Evolutionary conservation across 176 grass and related monocot genomes (phyloP), one percentile per base, ranked within the genome.

Genomic region (Avena insularis): DNA sequence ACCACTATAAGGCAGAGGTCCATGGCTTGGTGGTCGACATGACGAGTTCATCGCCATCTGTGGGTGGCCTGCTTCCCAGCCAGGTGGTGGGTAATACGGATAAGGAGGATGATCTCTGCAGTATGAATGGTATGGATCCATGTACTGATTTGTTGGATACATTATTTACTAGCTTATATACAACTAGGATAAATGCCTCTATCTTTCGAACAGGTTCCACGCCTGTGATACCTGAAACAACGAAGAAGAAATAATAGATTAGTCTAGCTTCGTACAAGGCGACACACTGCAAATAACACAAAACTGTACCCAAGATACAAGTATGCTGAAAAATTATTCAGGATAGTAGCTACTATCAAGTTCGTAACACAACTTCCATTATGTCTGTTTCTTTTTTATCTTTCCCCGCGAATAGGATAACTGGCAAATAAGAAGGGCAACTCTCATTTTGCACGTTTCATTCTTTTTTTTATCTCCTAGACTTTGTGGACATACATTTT

Each of bases 101-200:
- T 88, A 89, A 1, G 88, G 78, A 71, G 53, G 45, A 61, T 89
- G 75, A 21, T 90, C 80, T 83, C 85, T 83, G 89, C 90, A 89
- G 17, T 93, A 83, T 50, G 86, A 88, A 23, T 82, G 80, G 75
- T 93, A 93, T 84, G 93, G 87, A 72, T 95, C 91, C 95, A 95
- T 91, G 76, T 86, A 89, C 48, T 76, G 75, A 54, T 87, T 91
- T 48, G 88, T 27, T 1, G 88, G 88, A 86, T 90, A 89, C 95
- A 95, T 93, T 46, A 47, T 86, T 64, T 20, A 73, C 20, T 49
- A 5, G 38, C 17, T 33, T 69, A 53, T 89, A 9, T 61, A 19
- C 61, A 47, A 56, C 14, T 76, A 80, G 59, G 48, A 53, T 19
- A 91, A 80, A 59, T 80, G 76, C 50, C 68, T 75, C 46, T 57